phyloP scores from a whole-genome alignment of 108 stramenopile species.

The Conticribra weissflogii region DNA sequence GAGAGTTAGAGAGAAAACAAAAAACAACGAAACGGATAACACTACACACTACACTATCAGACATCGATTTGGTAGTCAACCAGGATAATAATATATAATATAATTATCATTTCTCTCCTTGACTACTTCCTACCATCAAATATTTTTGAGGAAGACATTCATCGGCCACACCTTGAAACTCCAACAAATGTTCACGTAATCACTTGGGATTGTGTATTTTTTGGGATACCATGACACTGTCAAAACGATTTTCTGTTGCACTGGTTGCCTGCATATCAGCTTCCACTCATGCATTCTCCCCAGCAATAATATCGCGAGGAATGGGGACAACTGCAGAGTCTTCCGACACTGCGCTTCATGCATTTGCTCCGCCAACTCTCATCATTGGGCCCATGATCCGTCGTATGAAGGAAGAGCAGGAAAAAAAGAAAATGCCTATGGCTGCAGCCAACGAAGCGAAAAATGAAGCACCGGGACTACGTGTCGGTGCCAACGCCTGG shows the following conservation, averaged over 20 bases:
- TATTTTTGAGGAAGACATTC: too few relatives aligned
- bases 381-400: conserved; percentile 89
- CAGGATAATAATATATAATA: too few relatives aligned
- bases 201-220: too few relatives aligned
- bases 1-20: too few relatives aligned
- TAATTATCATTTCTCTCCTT: too few relatives aligned
- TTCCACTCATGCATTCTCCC: conserved; percentile 16
- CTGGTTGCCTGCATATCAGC: conserved; percentile 2
- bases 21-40: too few relatives aligned
- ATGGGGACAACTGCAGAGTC: background rate
- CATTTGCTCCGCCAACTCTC: conserved; percentile 5
- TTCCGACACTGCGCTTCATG: conserved; percentile 11
- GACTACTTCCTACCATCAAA: too few relatives aligned
- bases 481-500: conserved; percentile 80
- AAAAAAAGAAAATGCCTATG: conserved; percentile 83
- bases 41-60: too few relatives aligned
- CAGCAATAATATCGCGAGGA: background rate
- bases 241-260: background rate
- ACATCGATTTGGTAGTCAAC: too few relatives aligned
- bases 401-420: conserved; percentile 78
- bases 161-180: too few relatives aligned
- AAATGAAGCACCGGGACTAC: conserved; percentile 80
- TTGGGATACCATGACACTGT: too few relatives aligned
- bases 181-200: too few relatives aligned
- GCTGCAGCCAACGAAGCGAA: conserved; percentile 55